Evolutionary conservation across 2,329 filamentous ascomycete genomes (phyloP).

Genomic region (Coniochaeta sp.): DNA sequence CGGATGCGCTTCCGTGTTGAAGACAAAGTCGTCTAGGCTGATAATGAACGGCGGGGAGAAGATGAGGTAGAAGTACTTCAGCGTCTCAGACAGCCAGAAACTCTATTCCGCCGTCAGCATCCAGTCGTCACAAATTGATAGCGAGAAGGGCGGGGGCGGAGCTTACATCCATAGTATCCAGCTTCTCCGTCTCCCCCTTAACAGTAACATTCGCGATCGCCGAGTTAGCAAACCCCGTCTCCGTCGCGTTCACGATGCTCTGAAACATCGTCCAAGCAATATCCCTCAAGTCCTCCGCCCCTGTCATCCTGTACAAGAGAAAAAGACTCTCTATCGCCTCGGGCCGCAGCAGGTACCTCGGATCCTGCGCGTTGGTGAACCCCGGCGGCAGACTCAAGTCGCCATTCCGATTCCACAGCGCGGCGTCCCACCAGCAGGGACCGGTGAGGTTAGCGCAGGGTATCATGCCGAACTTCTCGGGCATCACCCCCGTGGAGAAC

Average conservation of each 20-base stretch:
- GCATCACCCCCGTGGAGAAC: conserved; percentile 49
- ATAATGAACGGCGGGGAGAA: conserved; percentile 56
- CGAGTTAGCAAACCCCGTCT: conserved; percentile 35
- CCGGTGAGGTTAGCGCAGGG: conserved; percentile 26
- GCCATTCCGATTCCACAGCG: conserved; percentile 25
- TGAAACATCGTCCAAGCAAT: conserved; percentile 44
- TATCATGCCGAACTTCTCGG: conserved; percentile 42
- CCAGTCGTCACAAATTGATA: too few species aligned
- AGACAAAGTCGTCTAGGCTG: conserved; percentile 60
- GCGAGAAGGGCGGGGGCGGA: too few species aligned
- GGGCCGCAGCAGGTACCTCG: conserved; percentile 35
- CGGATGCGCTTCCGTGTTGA: conserved; percentile 47
- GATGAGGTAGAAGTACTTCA: too few species aligned
- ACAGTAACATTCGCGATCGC: conserved; percentile 39
- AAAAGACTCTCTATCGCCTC: conserved; percentile 29
- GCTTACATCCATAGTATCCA: conserved; percentile 26
- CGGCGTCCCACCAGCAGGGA: conserved; percentile 25
- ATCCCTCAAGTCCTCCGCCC: conserved; percentile 34
- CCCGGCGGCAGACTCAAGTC: conserved; percentile 46
- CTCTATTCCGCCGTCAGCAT: conserved; percentile 20
- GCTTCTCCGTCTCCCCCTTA: conserved; percentile 17
- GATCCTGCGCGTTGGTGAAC: conserved; percentile 48
- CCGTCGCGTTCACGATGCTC: conserved; percentile 33
- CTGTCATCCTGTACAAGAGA: conserved; percentile 43
- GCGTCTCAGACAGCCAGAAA: conserved; percentile 65